Base-by-base conservation (phyloP, 441 rosid genomes). In the Cnidoscolus chayamansa region DNA sequence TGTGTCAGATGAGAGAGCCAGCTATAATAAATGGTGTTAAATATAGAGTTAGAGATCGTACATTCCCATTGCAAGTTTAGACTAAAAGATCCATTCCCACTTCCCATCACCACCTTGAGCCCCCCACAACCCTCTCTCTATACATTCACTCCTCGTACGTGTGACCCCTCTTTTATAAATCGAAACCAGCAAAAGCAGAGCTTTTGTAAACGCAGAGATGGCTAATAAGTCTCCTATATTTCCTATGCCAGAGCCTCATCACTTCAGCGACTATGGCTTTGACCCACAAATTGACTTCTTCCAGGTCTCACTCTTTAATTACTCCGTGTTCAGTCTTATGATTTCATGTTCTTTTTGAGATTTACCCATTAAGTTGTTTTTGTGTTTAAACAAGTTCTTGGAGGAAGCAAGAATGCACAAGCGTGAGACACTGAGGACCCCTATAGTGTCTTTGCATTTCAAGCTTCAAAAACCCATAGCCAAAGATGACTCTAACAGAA, bases 201-300 rank as follows among this genome's bases (percentile, higher is more conserved):
- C 37, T 35, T 9, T 25, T 0, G 10, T 11, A 11, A 15, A 1
- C 31, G 15, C 13, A 19, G 10, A 67, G 32, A 84, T 88, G 87
- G 80, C 96, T 2, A 86, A 75, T 81, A 86, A 83, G 66, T 81
- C 89, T 16, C 97, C 97, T 0, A 65, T 86, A 0, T 88, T 89
- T 56, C 90, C 96, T 32, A 86, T 89, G 79, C 83, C 81, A 0
- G 84, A 86, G 45, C 83, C 91, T 66, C 91, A 84, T 10, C 94
- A 84, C 76, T 91, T 89, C 85, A 91, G 86, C 30, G 97, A 93
- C 75, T 93, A 93, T 67, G 98, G 98, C 51, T 93, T 93, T 72
- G 97, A 93, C 83, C 90, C 93, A 16, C 96, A 91, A 72, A 85
- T 91, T 79, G 80, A 87, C 73, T 91, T 82, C 71, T 89, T 87